Percentiles rank a stretch among this genome's conserved stretches.
Evolutionary conservation across 345 rosid species (phyloP).

Genomic region (Aethionema arabicum): DNA sequence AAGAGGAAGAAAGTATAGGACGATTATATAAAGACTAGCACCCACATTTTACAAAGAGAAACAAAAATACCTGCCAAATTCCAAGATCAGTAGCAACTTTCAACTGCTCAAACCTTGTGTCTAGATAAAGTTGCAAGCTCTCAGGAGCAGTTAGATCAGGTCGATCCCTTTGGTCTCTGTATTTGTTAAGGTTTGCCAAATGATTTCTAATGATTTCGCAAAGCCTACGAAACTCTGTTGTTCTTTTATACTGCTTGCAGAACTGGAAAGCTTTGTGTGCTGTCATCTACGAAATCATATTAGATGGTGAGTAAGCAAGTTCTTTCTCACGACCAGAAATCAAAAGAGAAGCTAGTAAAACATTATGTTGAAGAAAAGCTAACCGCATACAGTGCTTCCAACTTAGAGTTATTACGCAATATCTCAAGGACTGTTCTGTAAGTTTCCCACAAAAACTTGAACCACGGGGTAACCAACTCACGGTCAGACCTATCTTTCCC

Average conservation of each 20-base stretch:
- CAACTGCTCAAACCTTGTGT: conserved; percentile 96
- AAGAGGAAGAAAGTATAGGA: background rate
- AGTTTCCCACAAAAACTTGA: conserved; percentile 99
- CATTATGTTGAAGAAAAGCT: conserved; percentile 24
- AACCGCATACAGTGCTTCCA: conserved; percentile 99
- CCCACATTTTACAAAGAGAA: conserved; percentile 2
- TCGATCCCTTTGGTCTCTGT: conserved; percentile 97
- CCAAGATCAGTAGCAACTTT: conserved; percentile 93
- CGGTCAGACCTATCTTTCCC: conserved; percentile 99
- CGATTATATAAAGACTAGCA: background rate
- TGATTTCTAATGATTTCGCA: conserved; percentile 98
- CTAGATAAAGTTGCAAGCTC: conserved; percentile 89
- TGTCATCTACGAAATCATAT: conserved; percentile 67
- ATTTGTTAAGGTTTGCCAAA: conserved; percentile 85
- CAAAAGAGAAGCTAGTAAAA: background rate
- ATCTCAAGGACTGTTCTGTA: conserved; percentile 98
- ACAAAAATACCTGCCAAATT: conserved; percentile 78
- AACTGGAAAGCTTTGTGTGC: conserved; percentile 97
- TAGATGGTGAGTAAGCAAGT: background rate
- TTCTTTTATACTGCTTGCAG: conserved; percentile 92
- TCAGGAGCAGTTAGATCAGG: conserved; percentile 98
- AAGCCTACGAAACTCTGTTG: conserved; percentile 92
- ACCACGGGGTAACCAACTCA: conserved; percentile 98
- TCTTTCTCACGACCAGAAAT: background rate
- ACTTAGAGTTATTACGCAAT: conserved; percentile 88